phyloP scores from a whole-genome alignment of 352 stramenopile species.

The Pythium biforme region DNA sequence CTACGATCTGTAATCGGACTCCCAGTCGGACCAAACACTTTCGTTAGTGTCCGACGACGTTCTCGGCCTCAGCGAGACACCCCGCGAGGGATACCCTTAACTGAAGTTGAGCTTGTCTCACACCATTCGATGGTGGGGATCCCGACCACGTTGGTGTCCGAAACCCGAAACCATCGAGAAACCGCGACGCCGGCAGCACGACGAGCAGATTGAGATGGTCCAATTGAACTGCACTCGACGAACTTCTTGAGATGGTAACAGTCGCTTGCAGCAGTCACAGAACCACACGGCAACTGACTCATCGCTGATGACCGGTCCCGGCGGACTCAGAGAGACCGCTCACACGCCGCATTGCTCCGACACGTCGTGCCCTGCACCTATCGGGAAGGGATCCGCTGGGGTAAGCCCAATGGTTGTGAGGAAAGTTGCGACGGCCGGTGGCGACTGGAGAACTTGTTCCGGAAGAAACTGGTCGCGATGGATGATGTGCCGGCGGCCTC shows the following conservation, averaged over 20 bases:
- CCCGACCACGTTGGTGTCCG: neutral
- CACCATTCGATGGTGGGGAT: too few relatives aligned
- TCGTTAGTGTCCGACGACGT: too few relatives aligned
- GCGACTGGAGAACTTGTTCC: neutral
- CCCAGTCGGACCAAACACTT: too few relatives aligned
- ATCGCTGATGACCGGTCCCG: neutral
- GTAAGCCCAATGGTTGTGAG: neutral
- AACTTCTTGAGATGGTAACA: neutral
- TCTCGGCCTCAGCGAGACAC: too few relatives aligned
- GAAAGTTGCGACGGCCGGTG: neutral
- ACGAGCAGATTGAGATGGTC: neutral
- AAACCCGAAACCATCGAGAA: neutral
- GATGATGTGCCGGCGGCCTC: too few relatives aligned
- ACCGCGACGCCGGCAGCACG: neutral
- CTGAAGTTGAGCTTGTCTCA: too few relatives aligned
- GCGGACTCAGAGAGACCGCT: neutral
- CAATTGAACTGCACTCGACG: too few relatives aligned
- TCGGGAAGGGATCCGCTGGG: neutral
- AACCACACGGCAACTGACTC: neutral
- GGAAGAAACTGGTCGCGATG: too few relatives aligned
- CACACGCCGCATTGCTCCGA: neutral
- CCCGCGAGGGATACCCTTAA: too few relatives aligned
- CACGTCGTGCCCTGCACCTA: neutral
- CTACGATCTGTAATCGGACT: too few relatives aligned
- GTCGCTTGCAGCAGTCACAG: slow-evolving; percentile 7